Percentiles rank a stretch among this genome's conserved stretches.
phyloP scores from a whole-genome alignment of 2,329 filamentous ascomycete genomes.

The Ophiostoma sp. region DNA sequence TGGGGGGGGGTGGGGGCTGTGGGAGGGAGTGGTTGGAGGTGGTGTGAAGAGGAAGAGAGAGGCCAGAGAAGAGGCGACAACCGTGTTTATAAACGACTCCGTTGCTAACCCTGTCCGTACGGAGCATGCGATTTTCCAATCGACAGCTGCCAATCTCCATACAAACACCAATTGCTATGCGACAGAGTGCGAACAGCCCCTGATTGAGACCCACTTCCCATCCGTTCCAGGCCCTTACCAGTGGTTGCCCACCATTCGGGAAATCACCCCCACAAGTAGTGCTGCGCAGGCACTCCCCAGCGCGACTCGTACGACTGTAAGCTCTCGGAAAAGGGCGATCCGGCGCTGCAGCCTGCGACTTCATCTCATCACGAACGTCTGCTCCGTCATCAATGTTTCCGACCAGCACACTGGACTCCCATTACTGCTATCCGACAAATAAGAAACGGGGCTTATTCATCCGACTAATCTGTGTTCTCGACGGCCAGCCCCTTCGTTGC shows the following conservation, averaged over 20 bases:
- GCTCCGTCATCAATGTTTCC: not conserved
- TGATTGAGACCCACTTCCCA: not conserved
- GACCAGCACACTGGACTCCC: too few species aligned
- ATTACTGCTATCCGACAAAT: too few species aligned
- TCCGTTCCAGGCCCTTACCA: not conserved
- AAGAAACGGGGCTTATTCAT: too few species aligned
- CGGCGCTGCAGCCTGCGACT: not conserved
- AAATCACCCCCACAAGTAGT: conserved; percentile 2
- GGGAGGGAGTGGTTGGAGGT: not conserved
- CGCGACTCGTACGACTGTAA: not conserved
- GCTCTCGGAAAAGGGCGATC: conserved; percentile 1
- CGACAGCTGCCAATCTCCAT: not conserved
- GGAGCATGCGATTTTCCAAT: not conserved
- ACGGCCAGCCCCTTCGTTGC: too few species aligned
- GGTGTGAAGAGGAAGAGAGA: not conserved
- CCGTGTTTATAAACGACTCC: not conserved
- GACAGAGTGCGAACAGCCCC: not conserved
- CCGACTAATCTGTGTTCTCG: too few species aligned
- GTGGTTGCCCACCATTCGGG: not conserved
- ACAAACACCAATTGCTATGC: not conserved
- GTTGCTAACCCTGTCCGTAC: not conserved
- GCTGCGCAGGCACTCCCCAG: not conserved
- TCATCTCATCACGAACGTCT: not conserved
- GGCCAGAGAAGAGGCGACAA: not conserved
- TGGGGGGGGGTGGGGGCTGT: not conserved